Conservation (phyloP, 768 basidiomycete species). For the Phallus indusiatus region DNA sequence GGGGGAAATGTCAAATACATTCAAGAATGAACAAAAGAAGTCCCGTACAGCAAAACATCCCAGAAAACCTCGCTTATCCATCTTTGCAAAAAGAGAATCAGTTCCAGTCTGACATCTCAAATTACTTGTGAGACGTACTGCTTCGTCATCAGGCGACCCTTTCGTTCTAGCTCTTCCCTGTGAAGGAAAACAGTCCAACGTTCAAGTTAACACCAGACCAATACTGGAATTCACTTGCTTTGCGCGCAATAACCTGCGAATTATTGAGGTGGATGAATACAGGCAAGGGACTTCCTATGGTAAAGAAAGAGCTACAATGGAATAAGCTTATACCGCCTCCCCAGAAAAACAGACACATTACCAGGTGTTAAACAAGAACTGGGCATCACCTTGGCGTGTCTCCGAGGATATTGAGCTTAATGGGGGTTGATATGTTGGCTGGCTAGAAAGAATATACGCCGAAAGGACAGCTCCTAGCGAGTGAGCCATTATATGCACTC, state of each 20-base stretch:
- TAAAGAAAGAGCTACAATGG: conserved; percentile 22
- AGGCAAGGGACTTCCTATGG: conserved; percentile 30
- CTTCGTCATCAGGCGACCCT: conserved; percentile 32
- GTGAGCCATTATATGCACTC: conserved; percentile 30
- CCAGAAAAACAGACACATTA: conserved; percentile 1
- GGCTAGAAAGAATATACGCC: conserved; percentile 31
- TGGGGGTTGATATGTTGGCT: conserved; percentile 29
- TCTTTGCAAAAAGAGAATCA: conserved; percentile 15
- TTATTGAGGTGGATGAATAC: conserved; percentile 35
- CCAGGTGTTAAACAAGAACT: conserved; percentile 26
- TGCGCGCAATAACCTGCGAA: conserved; percentile 32
- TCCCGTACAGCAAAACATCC: conserved; percentile 28
- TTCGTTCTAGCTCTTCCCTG: conserved; percentile 29
- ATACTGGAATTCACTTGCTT: conserved; percentile 10
- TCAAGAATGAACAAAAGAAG: background rate
- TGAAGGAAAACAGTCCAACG: background rate
- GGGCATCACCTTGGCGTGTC: conserved; percentile 17
- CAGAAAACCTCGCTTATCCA: conserved; percentile 31
- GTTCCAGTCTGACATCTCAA: background rate
- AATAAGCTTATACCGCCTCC: background rate
- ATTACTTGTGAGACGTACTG: conserved; percentile 17
- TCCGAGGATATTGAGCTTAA: conserved; percentile 25
- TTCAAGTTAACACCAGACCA: background rate
- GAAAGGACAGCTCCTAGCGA: conserved; percentile 33
- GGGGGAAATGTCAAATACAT: too few species aligned